A percentile compares a stretch with the other conserved stretches of the same genome.
These are phyloP conservation scores for Protostelium mycophagum DNA, from an alignment of 78 protist species.

Conservation along the genomic window DNA sequence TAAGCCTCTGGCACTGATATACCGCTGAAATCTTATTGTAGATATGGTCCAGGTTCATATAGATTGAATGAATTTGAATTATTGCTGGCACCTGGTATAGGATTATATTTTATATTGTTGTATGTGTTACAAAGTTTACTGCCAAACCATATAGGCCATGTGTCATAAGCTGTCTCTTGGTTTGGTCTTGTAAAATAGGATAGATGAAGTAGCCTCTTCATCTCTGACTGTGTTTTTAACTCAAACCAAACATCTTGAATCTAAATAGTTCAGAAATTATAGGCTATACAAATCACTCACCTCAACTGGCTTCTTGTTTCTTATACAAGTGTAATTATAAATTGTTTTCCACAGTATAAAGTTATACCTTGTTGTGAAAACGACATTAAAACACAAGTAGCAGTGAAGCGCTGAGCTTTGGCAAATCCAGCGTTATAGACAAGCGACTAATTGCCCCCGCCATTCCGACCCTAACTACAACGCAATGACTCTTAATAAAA, in stretches of 20 bases:
- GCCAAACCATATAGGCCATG: conserved; percentile 1
- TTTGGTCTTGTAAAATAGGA: neutral
- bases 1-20: neutral
- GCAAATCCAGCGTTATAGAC: no score
- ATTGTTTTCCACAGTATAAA: neutral
- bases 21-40: neutral
- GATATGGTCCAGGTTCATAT: conserved; percentile 1
- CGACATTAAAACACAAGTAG: no score
- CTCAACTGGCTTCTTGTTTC: conserved; percentile 1
- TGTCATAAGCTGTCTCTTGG: neutral
- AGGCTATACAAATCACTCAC: neutral
- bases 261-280: neutral
- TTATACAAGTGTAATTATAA: neutral
- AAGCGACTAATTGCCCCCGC: no score
- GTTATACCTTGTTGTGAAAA: no score
- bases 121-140: neutral
- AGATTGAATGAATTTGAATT: neutral
- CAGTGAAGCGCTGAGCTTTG: no score
- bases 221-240: conserved; percentile 1
- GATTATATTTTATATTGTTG: neutral
- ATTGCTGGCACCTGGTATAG: neutral
- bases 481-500: no score
- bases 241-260: neutral
- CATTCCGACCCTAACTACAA: no score
- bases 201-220: neutral